A percentile compares a stretch with the other conserved stretches of the same genome.
Conservation (phyloP, 2,329 filamentous ascomycete genomes). For the Nothophoma quercina region DNA sequence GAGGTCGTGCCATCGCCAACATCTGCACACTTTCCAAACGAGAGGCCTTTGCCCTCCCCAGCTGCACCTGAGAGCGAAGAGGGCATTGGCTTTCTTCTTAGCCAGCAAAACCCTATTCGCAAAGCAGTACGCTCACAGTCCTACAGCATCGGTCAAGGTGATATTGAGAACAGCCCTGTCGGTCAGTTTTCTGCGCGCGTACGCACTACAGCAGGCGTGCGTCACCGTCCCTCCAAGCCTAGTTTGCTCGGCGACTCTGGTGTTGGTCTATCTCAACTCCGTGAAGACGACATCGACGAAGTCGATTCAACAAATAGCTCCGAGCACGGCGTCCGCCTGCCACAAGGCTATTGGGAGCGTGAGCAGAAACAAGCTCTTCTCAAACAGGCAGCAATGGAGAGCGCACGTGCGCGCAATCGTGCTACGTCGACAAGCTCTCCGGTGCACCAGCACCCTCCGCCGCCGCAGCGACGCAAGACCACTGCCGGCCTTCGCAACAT, state of each 20-base stretch:
- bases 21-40: slow-evolving; percentile 32
- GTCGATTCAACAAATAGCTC: slow-evolving; percentile 69
- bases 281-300: slow-evolving; percentile 63
- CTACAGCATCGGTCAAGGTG: slow-evolving; percentile 91
- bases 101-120: slow-evolving; percentile 73
- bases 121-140: slow-evolving; percentile 96
- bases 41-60: slow-evolving; percentile 36
- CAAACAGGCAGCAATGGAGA: slow-evolving; percentile 48
- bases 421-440: slow-evolving; percentile 41
- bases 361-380: slow-evolving; percentile 43
- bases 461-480: slow-evolving; percentile 35
- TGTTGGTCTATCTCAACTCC: slow-evolving; percentile 41
- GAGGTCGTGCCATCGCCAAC: slow-evolving; percentile 47
- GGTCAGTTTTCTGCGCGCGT: slow-evolving; percentile 61
- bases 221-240: slow-evolving; percentile 81
- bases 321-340: slow-evolving; percentile 57
- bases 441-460: slow-evolving; percentile 27
- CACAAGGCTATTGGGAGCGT: slow-evolving; percentile 43
- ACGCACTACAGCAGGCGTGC: slow-evolving; percentile 57
- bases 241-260: slow-evolving; percentile 73
- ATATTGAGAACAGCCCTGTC: slow-evolving; percentile 57
- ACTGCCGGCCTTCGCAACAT: slow-evolving; percentile 63
- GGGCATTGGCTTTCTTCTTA: slow-evolving; percentile 46
- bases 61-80: slow-evolving; percentile 58
- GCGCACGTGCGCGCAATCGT: slow-evolving; percentile 44